Percentiles rank a stretch among this genome's conserved stretches.
phyloP scores from a whole-genome alignment of 345 rosid genomes.

The Sapria himalayana region DNA sequence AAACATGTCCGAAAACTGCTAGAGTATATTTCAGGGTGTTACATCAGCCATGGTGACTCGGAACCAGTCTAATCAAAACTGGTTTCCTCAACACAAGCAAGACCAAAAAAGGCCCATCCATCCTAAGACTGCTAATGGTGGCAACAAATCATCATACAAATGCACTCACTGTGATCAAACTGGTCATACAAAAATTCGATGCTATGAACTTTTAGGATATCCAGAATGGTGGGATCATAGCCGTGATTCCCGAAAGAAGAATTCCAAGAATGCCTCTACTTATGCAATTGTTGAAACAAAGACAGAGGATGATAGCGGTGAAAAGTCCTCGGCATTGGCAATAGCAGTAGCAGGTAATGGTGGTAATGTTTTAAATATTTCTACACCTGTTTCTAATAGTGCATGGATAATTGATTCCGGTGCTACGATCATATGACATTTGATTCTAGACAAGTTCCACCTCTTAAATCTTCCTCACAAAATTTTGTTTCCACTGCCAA shows the following conservation, averaged over 20 bases:
- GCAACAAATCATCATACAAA: no score
- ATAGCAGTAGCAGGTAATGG: background rate
- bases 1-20: no score
- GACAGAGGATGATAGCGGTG: background rate
- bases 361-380: background rate
- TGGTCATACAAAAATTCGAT: background rate
- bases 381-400: background rate
- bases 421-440: conserved; percentile 6
- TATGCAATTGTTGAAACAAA: background rate
- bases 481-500: conserved; percentile 1
- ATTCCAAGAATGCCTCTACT: background rate
- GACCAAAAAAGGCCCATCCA: no score
- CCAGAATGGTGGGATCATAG: background rate
- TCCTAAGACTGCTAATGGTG: no score
- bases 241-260: no score
- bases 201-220: background rate
- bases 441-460: conserved; percentile 1
- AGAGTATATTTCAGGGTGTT: no score
- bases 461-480: background rate
- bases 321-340: background rate
- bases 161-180: conserved; percentile 1
- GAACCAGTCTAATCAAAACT: no score
- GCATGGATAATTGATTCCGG: conserved; percentile 3
- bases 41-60: no score
- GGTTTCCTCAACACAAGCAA: no score